phyloP scores from a whole-genome alignment of 495 filamentous ascomycete species.

The Geoglossum glabrum region DNA sequence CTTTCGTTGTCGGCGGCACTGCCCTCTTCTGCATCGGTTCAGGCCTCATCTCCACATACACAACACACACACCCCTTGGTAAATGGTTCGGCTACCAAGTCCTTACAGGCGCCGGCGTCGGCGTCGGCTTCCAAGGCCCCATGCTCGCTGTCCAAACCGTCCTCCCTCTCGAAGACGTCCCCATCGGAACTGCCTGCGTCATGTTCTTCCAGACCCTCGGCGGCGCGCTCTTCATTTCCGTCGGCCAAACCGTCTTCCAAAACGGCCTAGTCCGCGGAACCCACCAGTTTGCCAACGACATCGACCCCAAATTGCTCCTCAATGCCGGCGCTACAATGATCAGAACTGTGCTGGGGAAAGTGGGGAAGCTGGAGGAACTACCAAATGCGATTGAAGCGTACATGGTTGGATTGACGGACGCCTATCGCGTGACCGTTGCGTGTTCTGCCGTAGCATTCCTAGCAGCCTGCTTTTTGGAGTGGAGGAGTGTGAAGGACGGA shows the following conservation, averaged over 20 bases:
- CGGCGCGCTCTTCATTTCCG: constrained; percentile 7
- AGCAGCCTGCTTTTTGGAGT: constrained; percentile 14
- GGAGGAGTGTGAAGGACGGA: constrained; percentile 18
- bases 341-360: constrained; percentile 41
- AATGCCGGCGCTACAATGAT: constrained; percentile 54
- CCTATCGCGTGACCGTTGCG: not conserved
- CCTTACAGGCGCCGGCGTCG: constrained; percentile 5
- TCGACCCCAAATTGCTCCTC: constrained; percentile 50
- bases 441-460: constrained; percentile 11
- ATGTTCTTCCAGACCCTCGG: constrained; percentile 7
- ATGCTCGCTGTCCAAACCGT: constrained; percentile 8
- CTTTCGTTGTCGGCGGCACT: constrained; percentile 1
- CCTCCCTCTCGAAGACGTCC: constrained; percentile 6
- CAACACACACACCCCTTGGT: not conserved
- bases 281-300: not conserved
- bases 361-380: constrained; percentile 21
- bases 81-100: constrained; percentile 7
- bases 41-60: constrained; percentile 5
- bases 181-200: constrained; percentile 3
- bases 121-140: constrained; percentile 4
- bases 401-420: constrained; percentile 26
- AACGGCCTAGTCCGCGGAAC: constrained; percentile 1
- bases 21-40: constrained; percentile 6
- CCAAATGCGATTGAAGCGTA: constrained; percentile 33
- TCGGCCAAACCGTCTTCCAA: constrained; percentile 7